Base-by-base conservation (phyloP, 192 early-diverging fungal genomes). In the Borealophlyctis nickersoniae region DNA sequence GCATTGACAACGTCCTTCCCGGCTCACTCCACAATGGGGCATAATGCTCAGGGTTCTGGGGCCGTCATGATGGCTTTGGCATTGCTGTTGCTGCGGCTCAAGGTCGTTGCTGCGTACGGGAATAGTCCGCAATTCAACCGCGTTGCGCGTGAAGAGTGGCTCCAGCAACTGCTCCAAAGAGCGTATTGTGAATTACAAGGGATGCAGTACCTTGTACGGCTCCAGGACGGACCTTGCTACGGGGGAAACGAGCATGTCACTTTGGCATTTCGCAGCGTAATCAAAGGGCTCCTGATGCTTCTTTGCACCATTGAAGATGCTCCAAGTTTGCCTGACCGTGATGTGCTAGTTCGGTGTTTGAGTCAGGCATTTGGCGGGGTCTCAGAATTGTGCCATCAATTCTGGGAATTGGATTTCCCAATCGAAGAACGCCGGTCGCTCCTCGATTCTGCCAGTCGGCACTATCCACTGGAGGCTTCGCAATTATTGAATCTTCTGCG, bases 331-430 rank as follows among this genome's bases (percentile, higher is more conserved):
- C 67, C 67, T 3, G 52, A 74, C 29, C 61, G 75, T 29, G 63
- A 76, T 29, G 49, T 28, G 14, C 30, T 76, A 19, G 27, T 71
- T 1, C 28, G 36, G 4, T 72, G 63, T 52, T 71, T 78, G 48
- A 32, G 54, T 4, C 34, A 58, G 26, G 19, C 78, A 7, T 78
- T 76, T 65, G 34, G 24, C 9, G 63, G 59, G 23, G 58, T 55
- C 28, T 56, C 51, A 2, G 64, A 73, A 31, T 45, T 81, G 31
- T 34, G 36, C 13, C 23, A 69, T 23, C 72, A 78, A 51, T 81
- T 79, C 62, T 81, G 76, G 76, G 34, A 73, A 3, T 39, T 73
- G 39, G 79, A 81, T 50, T 77, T 71, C 45, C 62, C 52, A 16
- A 30, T 65, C 4, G 23, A 13, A 9, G 73, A 76, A 13, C 65